Conservation (phyloP, 2,329 filamentous ascomycete genomes). For the Coniella lustricola region DNA sequence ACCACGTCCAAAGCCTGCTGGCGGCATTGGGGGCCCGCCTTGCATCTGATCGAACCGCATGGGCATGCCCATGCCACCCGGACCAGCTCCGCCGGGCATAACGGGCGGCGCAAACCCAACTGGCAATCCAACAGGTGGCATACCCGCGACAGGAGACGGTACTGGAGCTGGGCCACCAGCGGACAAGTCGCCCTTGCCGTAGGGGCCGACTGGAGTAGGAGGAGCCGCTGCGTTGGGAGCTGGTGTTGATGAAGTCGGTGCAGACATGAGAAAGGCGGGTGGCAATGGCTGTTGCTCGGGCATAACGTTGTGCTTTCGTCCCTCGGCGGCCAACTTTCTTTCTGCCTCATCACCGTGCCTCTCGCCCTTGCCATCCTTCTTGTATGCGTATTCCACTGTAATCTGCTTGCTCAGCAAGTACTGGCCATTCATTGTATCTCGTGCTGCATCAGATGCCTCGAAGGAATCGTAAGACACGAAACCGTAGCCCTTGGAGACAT, state of each 20-base stretch:
- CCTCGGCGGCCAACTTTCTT: slow-evolving; percentile 82
- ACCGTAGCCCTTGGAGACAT: slow-evolving; percentile 88
- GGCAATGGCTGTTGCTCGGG: slow-evolving; percentile 72
- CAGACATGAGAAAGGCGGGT: slow-evolving; percentile 57
- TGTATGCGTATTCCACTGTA: slow-evolving; percentile 96
- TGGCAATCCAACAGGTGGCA: slow-evolving; percentile 26
- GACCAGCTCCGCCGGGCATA: slow-evolving; percentile 24
- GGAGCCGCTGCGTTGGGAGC: slow-evolving; percentile 19
- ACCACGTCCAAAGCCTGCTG: slow-evolving; percentile 19
- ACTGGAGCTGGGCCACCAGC: slow-evolving; percentile 16
- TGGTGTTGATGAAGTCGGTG: slow-evolving; percentile 21
- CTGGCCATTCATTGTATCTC: slow-evolving; percentile 89
- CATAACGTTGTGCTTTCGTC: slow-evolving; percentile 88
- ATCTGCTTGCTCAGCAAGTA: slow-evolving; percentile 97
- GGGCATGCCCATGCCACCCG: slow-evolving; percentile 17
- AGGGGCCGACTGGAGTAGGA: slow-evolving; percentile 17
- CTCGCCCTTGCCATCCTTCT: slow-evolving; percentile 97
- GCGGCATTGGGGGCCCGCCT: slow-evolving; percentile 11
- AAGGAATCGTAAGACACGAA: slow-evolving; percentile 93
- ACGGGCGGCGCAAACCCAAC: slow-evolving; percentile 29
- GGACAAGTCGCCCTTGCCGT: slow-evolving; percentile 7
- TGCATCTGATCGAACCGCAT: slow-evolving; percentile 13
- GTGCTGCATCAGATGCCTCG: slow-evolving; percentile 86
- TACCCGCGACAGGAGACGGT: slow-evolving; percentile 14
- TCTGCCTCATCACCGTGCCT: slow-evolving; percentile 92